phyloP scores from a whole-genome alignment of 169 alveolate species.

The Cryptosporidium sp. region DNA sequence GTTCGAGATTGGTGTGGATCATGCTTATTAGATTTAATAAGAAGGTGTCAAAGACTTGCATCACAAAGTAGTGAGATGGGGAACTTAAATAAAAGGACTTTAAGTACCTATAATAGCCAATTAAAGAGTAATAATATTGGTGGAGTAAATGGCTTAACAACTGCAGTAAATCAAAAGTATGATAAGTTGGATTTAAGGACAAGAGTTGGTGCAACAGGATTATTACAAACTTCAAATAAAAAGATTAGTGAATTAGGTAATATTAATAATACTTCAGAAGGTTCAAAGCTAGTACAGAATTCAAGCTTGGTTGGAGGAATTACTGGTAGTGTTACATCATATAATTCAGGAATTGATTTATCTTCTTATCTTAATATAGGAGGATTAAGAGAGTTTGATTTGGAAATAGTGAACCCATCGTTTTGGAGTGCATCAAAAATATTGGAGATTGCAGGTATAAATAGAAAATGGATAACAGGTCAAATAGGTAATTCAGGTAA shows the following conservation, averaged over 20 bases:
- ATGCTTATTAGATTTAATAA: slow-evolving; percentile 60
- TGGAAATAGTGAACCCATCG: slow-evolving; percentile 39
- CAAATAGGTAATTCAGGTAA: slow-evolving; percentile 25
- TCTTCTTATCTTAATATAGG: neutral
- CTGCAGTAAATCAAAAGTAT: neutral
- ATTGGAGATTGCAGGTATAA: slow-evolving; percentile 44
- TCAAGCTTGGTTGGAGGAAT: neutral
- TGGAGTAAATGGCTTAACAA: neutral
- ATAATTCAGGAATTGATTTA: neutral
- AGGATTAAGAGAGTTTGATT: neutral
- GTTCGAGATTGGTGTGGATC: slow-evolving; percentile 76
- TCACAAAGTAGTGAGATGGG: neutral
- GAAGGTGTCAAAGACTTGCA: slow-evolving; percentile 70
- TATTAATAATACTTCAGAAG: neutral
- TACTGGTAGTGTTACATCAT: neutral
- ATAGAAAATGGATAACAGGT: slow-evolving; percentile 59
- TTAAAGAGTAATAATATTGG: neutral
- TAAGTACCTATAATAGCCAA: neutral
- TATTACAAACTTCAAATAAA: neutral
- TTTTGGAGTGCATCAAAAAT: slow-evolving; percentile 61
- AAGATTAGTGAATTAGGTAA: neutral
- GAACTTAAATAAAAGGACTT: neutral
- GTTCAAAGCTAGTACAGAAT: neutral
- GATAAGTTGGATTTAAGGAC: slow-evolving; percentile 5
- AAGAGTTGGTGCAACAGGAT: neutral